Evolutionary conservation across 495 filamentous ascomycete species (phyloP).

Genomic region (Hypoxylon cercidicola): DNA sequence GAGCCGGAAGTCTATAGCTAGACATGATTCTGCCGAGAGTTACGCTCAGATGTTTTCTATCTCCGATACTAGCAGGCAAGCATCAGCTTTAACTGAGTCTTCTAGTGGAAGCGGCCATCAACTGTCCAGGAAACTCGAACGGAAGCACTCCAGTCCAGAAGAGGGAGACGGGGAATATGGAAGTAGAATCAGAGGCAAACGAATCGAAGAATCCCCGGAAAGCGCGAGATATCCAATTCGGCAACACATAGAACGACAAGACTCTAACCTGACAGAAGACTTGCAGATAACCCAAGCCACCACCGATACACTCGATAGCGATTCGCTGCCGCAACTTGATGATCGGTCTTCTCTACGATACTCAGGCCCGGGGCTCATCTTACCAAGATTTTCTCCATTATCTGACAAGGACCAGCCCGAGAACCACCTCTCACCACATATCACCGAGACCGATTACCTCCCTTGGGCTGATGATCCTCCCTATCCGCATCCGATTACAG

Average conservation of each 20-base stretch:
- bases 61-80: slow-evolving; percentile 68
- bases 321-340: slow-evolving; percentile 17
- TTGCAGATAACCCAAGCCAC: slow-evolving; percentile 58
- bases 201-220: slow-evolving; percentile 46
- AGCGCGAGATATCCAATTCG: slow-evolving; percentile 34
- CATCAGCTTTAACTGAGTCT: slow-evolving; percentile 52
- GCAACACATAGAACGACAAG: slow-evolving; percentile 42
- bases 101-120: slow-evolving; percentile 45
- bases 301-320: slow-evolving; percentile 50
- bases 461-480: slow-evolving; percentile 59
- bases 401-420: slow-evolving; percentile 30
- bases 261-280: slow-evolving; percentile 55
- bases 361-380: neutral
- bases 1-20: slow-evolving; percentile 55
- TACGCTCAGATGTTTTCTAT: slow-evolving; percentile 81
- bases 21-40: slow-evolving; percentile 82
- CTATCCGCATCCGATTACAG: slow-evolving; percentile 52
- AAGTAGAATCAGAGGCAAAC: slow-evolving; percentile 51
- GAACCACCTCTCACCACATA: slow-evolving; percentile 50
- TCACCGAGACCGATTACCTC: slow-evolving; percentile 62
- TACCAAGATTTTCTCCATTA: slow-evolving; percentile 10
- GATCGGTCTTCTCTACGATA: slow-evolving; percentile 8
- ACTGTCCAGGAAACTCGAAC: slow-evolving; percentile 33
- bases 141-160: slow-evolving; percentile 33
- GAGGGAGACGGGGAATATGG: slow-evolving; percentile 45